A percentile compares a stretch with the other conserved stretches of the same genome.
phyloP scores from a whole-genome alignment of 371 early-diverging fungal species.

The Coemansia sp. region DNA sequence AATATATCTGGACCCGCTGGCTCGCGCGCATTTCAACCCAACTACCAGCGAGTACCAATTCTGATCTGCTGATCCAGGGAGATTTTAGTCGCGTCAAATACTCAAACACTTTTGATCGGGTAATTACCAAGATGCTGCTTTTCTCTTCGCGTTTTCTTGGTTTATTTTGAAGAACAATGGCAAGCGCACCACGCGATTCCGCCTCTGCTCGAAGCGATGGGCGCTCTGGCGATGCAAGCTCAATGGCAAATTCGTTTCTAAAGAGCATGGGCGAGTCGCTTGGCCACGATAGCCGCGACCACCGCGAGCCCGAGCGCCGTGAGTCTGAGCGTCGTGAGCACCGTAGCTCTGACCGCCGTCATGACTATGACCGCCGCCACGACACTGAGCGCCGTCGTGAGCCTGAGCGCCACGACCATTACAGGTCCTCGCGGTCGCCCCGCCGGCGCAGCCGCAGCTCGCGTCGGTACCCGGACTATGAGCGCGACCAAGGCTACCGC shows the following conservation, averaged over 20 bases:
- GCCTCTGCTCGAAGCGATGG: too few species aligned
- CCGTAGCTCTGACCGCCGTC: too few species aligned
- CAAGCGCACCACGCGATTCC: too few species aligned
- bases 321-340: background rate
- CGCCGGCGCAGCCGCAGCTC: constrained; percentile 19
- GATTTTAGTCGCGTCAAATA: background rate
- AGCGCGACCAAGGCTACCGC: constrained; percentile 7
- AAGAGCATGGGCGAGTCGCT: constrained; percentile 38
- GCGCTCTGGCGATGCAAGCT: too few species aligned
- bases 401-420: background rate
- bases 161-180: too few species aligned
- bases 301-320: constrained; percentile 2
- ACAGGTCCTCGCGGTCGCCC: constrained; percentile 11
- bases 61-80: background rate
- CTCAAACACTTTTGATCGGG: background rate
- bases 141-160: too few species aligned
- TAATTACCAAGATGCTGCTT: background rate
- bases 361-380: background rate
- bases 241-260: constrained; percentile 42
- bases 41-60: constrained; percentile 9
- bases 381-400: background rate
- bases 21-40: constrained; percentile 55
- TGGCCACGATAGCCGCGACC: background rate
- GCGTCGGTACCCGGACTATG: constrained; percentile 11
- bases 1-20: constrained; percentile 86